A percentile compares a stretch with the other conserved stretches of the same genome.
Evolutionary conservation across 257 asterid species (phyloP).

Genomic region (Capsicum baccatum): DNA sequence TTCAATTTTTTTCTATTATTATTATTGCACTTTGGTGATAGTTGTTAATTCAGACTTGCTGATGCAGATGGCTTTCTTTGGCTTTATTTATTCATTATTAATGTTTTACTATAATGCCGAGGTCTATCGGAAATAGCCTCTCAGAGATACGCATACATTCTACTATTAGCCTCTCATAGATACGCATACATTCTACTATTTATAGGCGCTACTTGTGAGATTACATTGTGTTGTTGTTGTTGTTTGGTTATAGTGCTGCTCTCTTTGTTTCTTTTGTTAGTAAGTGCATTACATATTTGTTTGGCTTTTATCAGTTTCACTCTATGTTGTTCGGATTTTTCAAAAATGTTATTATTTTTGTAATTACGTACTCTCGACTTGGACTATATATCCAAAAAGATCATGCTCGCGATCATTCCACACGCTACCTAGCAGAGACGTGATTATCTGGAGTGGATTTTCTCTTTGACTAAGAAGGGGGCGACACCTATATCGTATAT

Average conservation of each 20-base stretch:
- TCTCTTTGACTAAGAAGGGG: too few relatives aligned
- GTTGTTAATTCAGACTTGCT: conserved; percentile 45
- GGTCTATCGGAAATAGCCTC: too few relatives aligned
- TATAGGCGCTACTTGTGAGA: too few relatives aligned
- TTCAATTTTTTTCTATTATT: conserved; percentile 57
- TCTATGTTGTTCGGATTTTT: background rate
- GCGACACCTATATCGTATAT: background rate
- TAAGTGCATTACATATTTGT: background rate
- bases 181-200: too few relatives aligned
- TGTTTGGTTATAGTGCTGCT: background rate
- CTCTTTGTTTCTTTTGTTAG: background rate
- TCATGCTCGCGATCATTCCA: background rate
- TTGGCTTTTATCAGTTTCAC: background rate
- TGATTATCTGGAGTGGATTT: background rate
- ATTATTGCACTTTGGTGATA: conserved; percentile 45
- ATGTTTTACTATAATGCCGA: background rate
- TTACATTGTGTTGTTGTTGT: too few relatives aligned
- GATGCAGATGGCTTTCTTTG: conserved; percentile 56
- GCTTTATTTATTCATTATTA: conserved; percentile 33
- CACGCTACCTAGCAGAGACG: background rate
- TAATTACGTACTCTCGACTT: background rate
- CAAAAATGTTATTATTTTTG: background rate
- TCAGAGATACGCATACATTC: too few relatives aligned
- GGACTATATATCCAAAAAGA: background rate
- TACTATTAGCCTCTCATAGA: too few relatives aligned